Percentiles rank a stretch among this genome's conserved stretches.
Evolutionary conservation across 1,284 basidiomycete species (phyloP).

Genomic region (Somion occarium): DNA sequence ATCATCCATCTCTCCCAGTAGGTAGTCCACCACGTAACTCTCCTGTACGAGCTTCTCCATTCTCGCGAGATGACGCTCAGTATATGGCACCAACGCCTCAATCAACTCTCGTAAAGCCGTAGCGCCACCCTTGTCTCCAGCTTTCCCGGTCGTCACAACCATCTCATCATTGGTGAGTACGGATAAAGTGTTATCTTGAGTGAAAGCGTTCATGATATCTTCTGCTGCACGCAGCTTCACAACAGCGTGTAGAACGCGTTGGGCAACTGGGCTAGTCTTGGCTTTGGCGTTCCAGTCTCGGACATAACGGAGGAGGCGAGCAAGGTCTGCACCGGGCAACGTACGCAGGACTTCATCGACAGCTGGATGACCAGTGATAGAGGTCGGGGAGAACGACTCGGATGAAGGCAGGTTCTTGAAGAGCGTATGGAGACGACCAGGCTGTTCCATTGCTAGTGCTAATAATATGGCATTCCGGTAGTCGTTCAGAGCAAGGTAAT

Average conservation of each 20-base stretch:
- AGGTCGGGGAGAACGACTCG: constrained; percentile 14
- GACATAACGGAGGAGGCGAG: constrained; percentile 78
- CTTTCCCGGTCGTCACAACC: not conserved
- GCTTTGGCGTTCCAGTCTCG: constrained; percentile 94
- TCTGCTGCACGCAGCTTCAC: constrained; percentile 72
- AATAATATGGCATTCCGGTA: constrained; percentile 90
- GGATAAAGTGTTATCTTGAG: constrained; percentile 18
- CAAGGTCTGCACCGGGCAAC: constrained; percentile 70
- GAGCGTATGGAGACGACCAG: constrained; percentile 79
- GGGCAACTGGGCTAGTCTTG: constrained; percentile 83
- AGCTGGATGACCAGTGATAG: constrained; percentile 61
- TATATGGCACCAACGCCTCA: constrained; percentile 88
- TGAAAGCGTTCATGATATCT: constrained; percentile 73
- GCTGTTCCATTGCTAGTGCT: constrained; percentile 90
- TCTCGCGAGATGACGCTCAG: constrained; percentile 84
- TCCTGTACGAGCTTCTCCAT: constrained; percentile 89
- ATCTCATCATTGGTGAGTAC: not conserved
- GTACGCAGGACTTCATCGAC: constrained; percentile 83
- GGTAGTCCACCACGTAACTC: constrained; percentile 90
- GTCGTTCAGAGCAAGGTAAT: constrained; percentile 85
- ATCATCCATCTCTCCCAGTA: constrained; percentile 90
- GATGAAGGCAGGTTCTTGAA: constrained; percentile 60
- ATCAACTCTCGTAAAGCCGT: constrained; percentile 70
- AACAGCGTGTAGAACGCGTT: constrained; percentile 80
- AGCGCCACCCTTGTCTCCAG: constrained; percentile 24